These are phyloP conservation scores for Populus alba DNA, from an alignment of 345 rosid genomes.

Conservation along the genomic window DNA sequence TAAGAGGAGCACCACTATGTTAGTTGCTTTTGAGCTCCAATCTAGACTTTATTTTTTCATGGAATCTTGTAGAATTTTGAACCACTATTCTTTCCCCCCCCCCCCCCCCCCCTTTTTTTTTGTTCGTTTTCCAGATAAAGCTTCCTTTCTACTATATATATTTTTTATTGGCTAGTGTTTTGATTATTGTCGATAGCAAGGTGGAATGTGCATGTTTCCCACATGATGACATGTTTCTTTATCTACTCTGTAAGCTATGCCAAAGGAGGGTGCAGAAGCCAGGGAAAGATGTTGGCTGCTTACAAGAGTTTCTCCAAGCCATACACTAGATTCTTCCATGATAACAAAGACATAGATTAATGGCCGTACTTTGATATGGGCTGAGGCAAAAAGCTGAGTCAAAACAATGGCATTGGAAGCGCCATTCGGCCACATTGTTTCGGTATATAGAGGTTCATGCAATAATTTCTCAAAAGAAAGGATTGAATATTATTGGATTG, in stretches of 20 bases:
- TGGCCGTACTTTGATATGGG: slow-evolving; percentile 16
- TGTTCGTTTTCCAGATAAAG: too few relatives aligned
- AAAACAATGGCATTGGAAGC: neutral
- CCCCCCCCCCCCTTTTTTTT: too few relatives aligned
- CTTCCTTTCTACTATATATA: too few relatives aligned
- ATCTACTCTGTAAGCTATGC: neutral
- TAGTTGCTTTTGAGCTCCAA: too few relatives aligned
- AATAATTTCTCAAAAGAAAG: slow-evolving; percentile 1
- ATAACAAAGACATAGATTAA: slow-evolving; percentile 10
- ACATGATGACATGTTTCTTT: neutral
- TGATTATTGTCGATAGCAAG: too few relatives aligned
- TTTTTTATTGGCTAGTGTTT: too few relatives aligned
- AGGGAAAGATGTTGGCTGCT: slow-evolving; percentile 5
- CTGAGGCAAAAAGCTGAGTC: slow-evolving; percentile 2
- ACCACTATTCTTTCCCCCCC: too few relatives aligned
- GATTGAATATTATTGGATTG: neutral
- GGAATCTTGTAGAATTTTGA: too few relatives aligned
- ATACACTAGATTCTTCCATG: slow-evolving; percentile 75
- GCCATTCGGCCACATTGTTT: neutral
- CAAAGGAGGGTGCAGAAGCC: too few relatives aligned
- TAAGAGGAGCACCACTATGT: too few relatives aligned
- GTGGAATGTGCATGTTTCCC: too few relatives aligned
- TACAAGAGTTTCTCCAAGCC: slow-evolving; percentile 84
- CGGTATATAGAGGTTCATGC: neutral
- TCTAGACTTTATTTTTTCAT: too few relatives aligned